These are phyloP conservation scores for Cercophora newfieldiana DNA, from an alignment of 495 filamentous ascomycete genomes.

Conservation along the genomic window DNA sequence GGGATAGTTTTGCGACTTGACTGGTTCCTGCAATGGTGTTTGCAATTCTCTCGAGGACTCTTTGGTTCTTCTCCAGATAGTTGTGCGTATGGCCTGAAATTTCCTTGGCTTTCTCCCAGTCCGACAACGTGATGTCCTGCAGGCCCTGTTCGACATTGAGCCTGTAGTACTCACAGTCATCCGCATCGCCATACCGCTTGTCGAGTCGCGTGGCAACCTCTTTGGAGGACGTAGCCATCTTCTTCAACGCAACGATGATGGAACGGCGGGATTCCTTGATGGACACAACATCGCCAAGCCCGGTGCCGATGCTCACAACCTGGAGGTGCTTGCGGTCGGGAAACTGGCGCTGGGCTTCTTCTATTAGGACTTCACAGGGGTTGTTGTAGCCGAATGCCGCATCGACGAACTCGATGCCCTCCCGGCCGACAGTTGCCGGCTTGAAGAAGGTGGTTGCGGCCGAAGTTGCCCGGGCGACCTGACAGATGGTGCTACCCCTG, in stretches of 20 bases:
- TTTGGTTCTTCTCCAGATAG: background rate
- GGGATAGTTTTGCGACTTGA: too few species aligned
- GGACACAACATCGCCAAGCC: background rate
- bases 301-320: slow-evolving; percentile 3
- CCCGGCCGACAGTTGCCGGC: slow-evolving; percentile 17
- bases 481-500: slow-evolving; percentile 23
- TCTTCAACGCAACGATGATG: background rate
- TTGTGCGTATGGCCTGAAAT: background rate
- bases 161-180: slow-evolving; percentile 2
- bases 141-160: slow-evolving; percentile 7
- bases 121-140: slow-evolving; percentile 4
- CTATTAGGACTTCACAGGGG: slow-evolving; percentile 12
- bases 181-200: too few species aligned
- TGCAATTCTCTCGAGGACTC: slow-evolving; percentile 15
- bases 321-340: background rate
- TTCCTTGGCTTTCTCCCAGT: background rate
- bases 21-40: background rate
- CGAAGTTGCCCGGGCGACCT: slow-evolving; percentile 34
- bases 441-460: slow-evolving; percentile 34
- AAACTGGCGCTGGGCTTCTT: background rate
- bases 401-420: slow-evolving; percentile 24
- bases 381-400: slow-evolving; percentile 35
- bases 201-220: background rate
- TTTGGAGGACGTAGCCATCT: slow-evolving; percentile 1
- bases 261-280: background rate